Conservation (phyloP, 2,329 filamentous ascomycete genomes). For the Fusarium armeniacum region DNA sequence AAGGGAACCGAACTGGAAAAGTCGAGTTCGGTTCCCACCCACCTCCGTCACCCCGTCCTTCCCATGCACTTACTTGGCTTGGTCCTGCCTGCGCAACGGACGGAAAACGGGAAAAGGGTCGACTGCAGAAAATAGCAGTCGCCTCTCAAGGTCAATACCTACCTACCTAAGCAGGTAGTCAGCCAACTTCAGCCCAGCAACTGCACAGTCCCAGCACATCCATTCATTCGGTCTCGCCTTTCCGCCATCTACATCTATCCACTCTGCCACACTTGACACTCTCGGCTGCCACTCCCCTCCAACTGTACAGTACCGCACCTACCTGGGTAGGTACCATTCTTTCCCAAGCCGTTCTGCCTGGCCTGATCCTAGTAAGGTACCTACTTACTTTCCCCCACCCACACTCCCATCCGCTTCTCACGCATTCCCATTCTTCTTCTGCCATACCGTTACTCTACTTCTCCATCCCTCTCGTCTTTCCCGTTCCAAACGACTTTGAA, state of each 20-base stretch:
- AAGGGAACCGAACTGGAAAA: not conserved
- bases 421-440: conserved; percentile 45
- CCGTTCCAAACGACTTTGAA: conserved; percentile 28
- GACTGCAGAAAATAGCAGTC: conserved; percentile 35
- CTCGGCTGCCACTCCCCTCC: not conserved
- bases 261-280: conserved; percentile 3
- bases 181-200: conserved; percentile 1
- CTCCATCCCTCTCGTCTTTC: conserved; percentile 36
- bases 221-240: conserved; percentile 1
- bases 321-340: not conserved
- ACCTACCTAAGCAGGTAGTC: not conserved
- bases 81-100: conserved; percentile 10
- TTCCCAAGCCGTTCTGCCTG: conserved; percentile 15
- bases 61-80: conserved; percentile 1
- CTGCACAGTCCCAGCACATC: conserved; percentile 18
- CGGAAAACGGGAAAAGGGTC: conserved; percentile 20
- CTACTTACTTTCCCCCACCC: conserved; percentile 32
- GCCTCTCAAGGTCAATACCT: not conserved
- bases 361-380: conserved; percentile 19
- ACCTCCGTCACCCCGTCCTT: not conserved
- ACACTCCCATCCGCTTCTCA: conserved; percentile 39
- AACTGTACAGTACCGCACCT: not conserved
- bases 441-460: conserved; percentile 41
- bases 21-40: not conserved
- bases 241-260: conserved; percentile 3